Evolutionary conservation across 202 grass and related monocot species (phyloP), one percentile per base, ranked within the genome.

Genomic region (Carex sylvatica): DNA sequence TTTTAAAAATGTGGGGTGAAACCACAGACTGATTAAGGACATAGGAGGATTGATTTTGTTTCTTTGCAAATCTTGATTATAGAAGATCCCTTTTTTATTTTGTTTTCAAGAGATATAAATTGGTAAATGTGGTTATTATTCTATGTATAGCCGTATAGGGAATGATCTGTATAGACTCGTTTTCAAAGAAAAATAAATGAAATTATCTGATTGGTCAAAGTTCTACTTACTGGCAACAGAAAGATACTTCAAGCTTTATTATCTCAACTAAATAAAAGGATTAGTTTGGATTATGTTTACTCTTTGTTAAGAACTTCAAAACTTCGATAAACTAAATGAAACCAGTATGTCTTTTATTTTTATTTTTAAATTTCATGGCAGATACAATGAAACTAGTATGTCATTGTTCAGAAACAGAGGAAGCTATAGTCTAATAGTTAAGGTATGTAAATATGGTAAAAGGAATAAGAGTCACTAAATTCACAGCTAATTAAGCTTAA

Each of bases 1-100:
- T 99, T 74, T 71, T 76, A 5, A 92, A 93, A 77, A 95, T 95
- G 93, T 93, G 96, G 89, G 92, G 88, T n/a, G 89, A 95, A 62
- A 56, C 74, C 75, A 33, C 59, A 59, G 82, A 85, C 4, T 84
- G 44, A 74, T 65, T 72, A 36, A 81, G 19, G 59, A 10, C 28
- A 76, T 13, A 73, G 22, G 51, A 58, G 15, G 35, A 19, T 30
- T 2, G 33, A 15, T 58, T 35, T 77, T 55, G 16, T 35, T 18
- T n/a, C 24, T 58, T 77, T 35, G 51, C 3, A 30, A 35, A 58
- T 56, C 46, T 76, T 52, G 51, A 75, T 75, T 55, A 75, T 28
- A 56, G 49, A 75, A 75, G 24, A 56, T 24, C 72, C 42, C 12
- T 53, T 24, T 55, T 33, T 77, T 74, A 14, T 54, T 51, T 77